These are phyloP conservation scores for Knufia petricola DNA, from an alignment of 2,329 filamentous ascomycete species.

Conservation along the genomic window DNA sequence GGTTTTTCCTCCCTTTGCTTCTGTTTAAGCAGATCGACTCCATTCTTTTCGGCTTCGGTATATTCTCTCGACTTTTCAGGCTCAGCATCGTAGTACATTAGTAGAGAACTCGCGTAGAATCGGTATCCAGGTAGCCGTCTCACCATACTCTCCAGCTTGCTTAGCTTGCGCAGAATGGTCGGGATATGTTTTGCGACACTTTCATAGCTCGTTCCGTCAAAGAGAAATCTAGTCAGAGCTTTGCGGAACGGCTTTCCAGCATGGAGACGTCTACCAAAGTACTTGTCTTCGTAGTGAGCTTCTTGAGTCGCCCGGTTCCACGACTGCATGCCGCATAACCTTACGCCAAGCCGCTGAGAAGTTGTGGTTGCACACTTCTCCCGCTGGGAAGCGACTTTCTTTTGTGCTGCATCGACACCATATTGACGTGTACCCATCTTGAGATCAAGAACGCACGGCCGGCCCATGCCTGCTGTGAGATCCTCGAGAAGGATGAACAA, in stretches of 20 bases:
- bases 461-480: constrained; percentile 90
- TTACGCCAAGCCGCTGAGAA: constrained; percentile 79
- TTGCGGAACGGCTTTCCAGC: constrained; percentile 81
- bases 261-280: constrained; percentile 81
- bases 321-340: constrained; percentile 90
- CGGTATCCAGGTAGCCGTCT: constrained; percentile 71
- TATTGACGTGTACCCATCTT: constrained; percentile 99
- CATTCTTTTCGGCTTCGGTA: constrained; percentile 17
- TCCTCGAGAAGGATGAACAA: constrained; percentile 92
- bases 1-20: constrained; percentile 23
- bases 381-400: constrained; percentile 87
- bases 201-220: constrained; percentile 71
- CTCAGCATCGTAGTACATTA: constrained; percentile 95
- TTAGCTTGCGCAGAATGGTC: constrained; percentile 72
- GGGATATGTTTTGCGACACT: constrained; percentile 83
- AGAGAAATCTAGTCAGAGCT: constrained; percentile 80
- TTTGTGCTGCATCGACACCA: constrained; percentile 79
- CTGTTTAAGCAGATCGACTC: constrained; percentile 19
- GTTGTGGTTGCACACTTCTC: constrained; percentile 90
- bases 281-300: constrained; percentile 97
- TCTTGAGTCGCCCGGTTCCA: constrained; percentile 78
- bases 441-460: constrained; percentile 90
- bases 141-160: constrained; percentile 74
- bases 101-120: constrained; percentile 87
- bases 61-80: constrained; percentile 32